A percentile compares a stretch with the other conserved stretches of the same genome.
Conservation (phyloP, 148 eudicot species). For the Polygonum maritimum region DNA sequence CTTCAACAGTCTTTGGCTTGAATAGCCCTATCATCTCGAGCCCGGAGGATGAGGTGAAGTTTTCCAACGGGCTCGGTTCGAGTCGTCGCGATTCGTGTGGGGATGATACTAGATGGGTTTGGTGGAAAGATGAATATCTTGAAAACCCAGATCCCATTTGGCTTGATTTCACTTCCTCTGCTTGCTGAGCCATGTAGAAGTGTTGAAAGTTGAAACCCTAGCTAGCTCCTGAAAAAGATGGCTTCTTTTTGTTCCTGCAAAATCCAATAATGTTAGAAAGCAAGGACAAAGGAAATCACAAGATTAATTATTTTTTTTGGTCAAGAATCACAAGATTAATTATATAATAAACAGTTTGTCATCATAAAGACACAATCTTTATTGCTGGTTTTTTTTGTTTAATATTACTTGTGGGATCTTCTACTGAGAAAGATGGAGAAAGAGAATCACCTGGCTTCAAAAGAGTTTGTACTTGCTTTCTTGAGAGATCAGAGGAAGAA, state of each 20-base stretch:
- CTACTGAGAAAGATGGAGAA: neutral
- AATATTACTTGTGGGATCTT: neutral
- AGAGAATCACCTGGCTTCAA: neutral
- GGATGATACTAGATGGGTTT: neutral
- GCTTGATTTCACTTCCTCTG: conserved; percentile 22
- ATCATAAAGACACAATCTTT: neutral
- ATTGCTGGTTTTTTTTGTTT: neutral
- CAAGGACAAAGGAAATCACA: neutral
- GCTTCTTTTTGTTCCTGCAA: neutral
- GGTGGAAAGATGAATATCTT: neutral
- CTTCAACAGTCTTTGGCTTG: neutral
- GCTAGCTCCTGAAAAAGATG: too few relatives aligned
- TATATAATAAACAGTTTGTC: too few relatives aligned
- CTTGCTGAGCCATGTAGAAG: conserved; percentile 9
- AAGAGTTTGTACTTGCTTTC: neutral
- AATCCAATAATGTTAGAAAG: neutral
- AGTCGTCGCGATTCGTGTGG: neutral
- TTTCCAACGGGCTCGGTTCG: neutral
- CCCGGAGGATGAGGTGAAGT: neutral
- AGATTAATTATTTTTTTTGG: too few relatives aligned
- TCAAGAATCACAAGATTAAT: neutral
- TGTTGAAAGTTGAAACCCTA: neutral
- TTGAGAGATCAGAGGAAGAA: neutral
- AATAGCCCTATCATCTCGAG: conserved; percentile 4
- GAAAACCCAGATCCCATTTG: conserved; percentile 11